Evolutionary conservation across 345 rosid genomes (phyloP).

Genomic region (Hevea brasiliensis): DNA sequence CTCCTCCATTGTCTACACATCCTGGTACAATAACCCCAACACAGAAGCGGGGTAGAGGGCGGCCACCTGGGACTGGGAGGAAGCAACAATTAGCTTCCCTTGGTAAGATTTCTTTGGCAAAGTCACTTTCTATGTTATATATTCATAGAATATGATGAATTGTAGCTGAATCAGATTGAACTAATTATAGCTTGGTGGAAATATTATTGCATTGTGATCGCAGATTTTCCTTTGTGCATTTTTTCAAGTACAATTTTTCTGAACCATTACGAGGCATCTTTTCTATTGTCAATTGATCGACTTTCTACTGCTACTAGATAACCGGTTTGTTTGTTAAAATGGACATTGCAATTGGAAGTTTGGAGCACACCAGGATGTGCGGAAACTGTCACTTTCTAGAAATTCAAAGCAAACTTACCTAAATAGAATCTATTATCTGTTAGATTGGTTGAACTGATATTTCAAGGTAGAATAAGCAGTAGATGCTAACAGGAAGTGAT

Average conservation of each 20-base stretch:
- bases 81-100: constrained; percentile 67
- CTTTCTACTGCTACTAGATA: neutral
- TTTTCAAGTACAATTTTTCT: neutral
- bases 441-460: neutral
- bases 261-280: neutral
- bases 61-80: constrained; percentile 86
- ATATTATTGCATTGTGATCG: neutral
- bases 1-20: constrained; percentile 61
- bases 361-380: neutral
- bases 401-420: neutral
- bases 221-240: neutral
- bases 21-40: constrained; percentile 51
- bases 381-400: neutral
- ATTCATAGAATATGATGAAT: neutral
- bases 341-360: neutral
- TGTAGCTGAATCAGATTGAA: neutral
- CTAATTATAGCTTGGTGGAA: neutral
- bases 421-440: neutral
- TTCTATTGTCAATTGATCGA: neutral
- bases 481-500: neutral
- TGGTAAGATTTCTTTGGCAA: constrained; percentile 42
- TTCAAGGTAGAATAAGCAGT: neutral
- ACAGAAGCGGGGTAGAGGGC: constrained; percentile 90
- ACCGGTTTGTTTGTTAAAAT: neutral
- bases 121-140: constrained; percentile 2